Base-by-base conservation (phyloP, 2,329 filamentous ascomycete genomes). In the Diaporthe citri region DNA sequence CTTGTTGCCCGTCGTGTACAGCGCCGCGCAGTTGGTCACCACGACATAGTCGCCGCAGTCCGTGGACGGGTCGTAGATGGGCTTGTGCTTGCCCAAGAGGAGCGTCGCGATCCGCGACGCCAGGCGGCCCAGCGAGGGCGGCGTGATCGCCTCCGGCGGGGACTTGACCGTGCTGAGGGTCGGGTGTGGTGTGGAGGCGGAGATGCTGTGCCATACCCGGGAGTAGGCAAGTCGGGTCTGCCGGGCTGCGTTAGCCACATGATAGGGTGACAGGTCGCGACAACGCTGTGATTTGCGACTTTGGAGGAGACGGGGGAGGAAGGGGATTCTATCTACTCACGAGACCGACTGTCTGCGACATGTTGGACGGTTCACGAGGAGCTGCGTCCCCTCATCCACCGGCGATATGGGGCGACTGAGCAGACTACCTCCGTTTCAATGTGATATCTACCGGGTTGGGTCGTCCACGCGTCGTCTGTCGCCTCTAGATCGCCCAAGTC, bases 21-120 rank as follows among this genome's bases (percentile, higher is more conserved):
- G 88, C 64, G 96, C 92, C 55, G 93, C 90, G 88, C 97, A 98
- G 84, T 95, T 93, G 51, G 95, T 95, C 70, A 97, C 96, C 1
- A 99, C 96, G 17, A 99, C 96, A 85, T 99, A 99, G 91, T 99
- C 97, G 80, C 97, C 97, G 89, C 97, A 98, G 89, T 99, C 97
- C 76, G 96, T 98, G 31, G 95, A 98, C 1, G 97, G 97, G 86
- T 98, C 95, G 87, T 92, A 99, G 84, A 97, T 98, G 31, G 97
- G 97, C 87, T 99, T 99, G 90, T 99, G 94, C 89, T 99, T 99
- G 86, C 97, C 97, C 96, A 98, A 98, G 71, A 98, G 91, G 76
- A 95, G 89, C 72, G 93, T 88, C 77, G 96, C 96, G 84, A 98
- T 98, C 77, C 93, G 92, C 71, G 93, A 95, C 76, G 96, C 96